phyloP scores from a whole-genome alignment of 148 eudicot species.

The Persicaria maculosa region DNA sequence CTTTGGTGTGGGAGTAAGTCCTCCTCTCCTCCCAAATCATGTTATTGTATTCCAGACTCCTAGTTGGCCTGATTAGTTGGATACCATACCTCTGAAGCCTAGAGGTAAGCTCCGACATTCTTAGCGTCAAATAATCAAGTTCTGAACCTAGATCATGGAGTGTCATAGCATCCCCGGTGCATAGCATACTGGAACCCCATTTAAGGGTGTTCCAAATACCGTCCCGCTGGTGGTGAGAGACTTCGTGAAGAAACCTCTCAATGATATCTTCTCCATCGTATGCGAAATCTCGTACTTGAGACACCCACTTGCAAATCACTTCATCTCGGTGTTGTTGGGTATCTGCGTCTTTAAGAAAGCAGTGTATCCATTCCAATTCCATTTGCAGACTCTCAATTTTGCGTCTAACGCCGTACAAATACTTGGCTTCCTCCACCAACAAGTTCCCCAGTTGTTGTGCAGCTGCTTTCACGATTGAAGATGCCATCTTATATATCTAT shows the following conservation, averaged over 20 bases:
- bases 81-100: not conserved
- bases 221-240: constrained; percentile 17
- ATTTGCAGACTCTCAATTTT: not conserved
- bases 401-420: not conserved
- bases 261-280: not conserved
- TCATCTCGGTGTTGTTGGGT: not conserved
- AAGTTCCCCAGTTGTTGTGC: not conserved
- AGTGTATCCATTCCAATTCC: not conserved
- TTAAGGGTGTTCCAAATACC: not conserved
- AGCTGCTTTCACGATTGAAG: not conserved
- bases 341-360: constrained; percentile 1
- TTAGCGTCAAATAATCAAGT: not conserved
- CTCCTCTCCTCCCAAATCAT: not conserved
- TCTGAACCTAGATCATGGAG: not conserved
- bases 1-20: not conserved
- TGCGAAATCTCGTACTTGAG: not conserved
- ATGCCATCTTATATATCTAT: not conserved
- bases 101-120: not conserved
- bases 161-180: not conserved
- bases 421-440: not conserved
- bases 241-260: not conserved
- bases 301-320: not conserved
- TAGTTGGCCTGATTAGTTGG: not conserved
- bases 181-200: not conserved
- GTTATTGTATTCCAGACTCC: not conserved